Evolutionary conservation across 345 rosid species (phyloP).

Genomic region (Brassica carinata): DNA sequence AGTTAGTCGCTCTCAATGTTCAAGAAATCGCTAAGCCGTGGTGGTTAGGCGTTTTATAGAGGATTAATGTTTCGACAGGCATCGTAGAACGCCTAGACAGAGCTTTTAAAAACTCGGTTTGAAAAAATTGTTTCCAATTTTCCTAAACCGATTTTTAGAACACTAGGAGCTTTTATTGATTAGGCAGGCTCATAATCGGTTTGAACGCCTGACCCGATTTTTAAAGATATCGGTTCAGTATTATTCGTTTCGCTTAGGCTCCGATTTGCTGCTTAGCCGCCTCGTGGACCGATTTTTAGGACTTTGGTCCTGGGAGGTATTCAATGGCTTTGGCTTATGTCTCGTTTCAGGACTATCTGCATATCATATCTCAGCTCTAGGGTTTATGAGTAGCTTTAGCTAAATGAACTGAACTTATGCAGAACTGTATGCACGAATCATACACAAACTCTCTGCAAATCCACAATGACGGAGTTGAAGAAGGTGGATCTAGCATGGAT

Average conservation of each 20-base stretch:
- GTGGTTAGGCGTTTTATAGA: too few species aligned
- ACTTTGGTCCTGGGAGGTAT: neutral
- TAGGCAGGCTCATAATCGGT: neutral
- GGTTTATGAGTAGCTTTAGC: neutral
- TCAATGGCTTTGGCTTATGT: neutral
- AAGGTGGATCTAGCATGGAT: constrained; percentile 62
- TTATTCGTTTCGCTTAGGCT: neutral
- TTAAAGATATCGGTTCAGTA: too few species aligned
- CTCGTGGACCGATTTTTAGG: neutral
- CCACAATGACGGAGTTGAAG: constrained; percentile 64
- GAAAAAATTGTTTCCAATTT: too few species aligned
- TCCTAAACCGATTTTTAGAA: too few species aligned
- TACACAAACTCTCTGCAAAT: constrained; percentile 65
- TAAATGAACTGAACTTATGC: neutral
- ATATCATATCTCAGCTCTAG: neutral
- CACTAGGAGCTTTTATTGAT: neutral
- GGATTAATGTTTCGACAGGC: too few species aligned
- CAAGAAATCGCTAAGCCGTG: too few species aligned
- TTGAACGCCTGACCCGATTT: neutral
- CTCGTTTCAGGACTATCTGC: neutral
- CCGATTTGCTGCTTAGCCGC: neutral
- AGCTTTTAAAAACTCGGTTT: too few species aligned
- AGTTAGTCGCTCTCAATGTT: neutral
- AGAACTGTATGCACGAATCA: constrained; percentile 65
- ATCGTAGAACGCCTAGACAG: too few species aligned